Conservation (phyloP, 1,284 basidiomycete genomes). For the Meripilus lineatus region DNA sequence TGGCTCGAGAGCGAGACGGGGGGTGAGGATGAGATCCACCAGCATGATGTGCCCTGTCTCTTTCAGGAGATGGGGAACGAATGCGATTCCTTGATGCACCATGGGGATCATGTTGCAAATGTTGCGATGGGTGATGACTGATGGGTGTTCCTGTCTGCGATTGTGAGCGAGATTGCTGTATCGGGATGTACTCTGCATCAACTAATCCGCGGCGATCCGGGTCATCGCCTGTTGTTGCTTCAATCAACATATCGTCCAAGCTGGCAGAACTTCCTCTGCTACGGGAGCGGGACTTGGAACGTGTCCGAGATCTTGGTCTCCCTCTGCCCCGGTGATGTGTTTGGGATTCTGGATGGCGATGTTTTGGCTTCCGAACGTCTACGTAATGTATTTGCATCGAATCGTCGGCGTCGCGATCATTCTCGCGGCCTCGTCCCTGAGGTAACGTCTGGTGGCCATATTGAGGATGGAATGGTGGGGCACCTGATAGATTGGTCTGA, state of each 20-base stretch:
- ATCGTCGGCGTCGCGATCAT: conserved; percentile 28
- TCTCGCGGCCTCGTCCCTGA: conserved; percentile 4
- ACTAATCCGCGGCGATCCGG: conserved; percentile 12
- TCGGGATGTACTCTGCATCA: conserved; percentile 9
- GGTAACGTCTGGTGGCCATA: neutral
- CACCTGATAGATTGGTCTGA: conserved; percentile 5
- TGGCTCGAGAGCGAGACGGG: conserved; percentile 17
- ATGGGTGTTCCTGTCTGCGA: conserved; percentile 13
- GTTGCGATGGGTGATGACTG: conserved; percentile 12
- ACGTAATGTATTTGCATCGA: conserved; percentile 20
- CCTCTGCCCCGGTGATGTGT: conserved; percentile 27
- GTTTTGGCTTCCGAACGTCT: conserved; percentile 15
- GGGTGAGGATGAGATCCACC: conserved; percentile 9
- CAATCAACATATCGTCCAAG: conserved; percentile 61
- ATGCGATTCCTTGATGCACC: conserved; percentile 14
- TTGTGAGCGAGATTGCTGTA: conserved; percentile 7
- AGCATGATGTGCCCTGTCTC: conserved; percentile 17
- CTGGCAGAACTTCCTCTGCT: conserved; percentile 29
- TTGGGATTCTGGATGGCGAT: conserved; percentile 18
- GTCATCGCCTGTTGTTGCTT: conserved; percentile 40
- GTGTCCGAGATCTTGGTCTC: conserved; percentile 20
- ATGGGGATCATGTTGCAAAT: conserved; percentile 16
- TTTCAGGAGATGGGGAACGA: conserved; percentile 21
- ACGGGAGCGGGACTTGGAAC: conserved; percentile 23
- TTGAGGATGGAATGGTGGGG: conserved; percentile 10